phyloP scores from a whole-genome alignment of 164 flowering plant species.

The Aristolochia californica region DNA sequence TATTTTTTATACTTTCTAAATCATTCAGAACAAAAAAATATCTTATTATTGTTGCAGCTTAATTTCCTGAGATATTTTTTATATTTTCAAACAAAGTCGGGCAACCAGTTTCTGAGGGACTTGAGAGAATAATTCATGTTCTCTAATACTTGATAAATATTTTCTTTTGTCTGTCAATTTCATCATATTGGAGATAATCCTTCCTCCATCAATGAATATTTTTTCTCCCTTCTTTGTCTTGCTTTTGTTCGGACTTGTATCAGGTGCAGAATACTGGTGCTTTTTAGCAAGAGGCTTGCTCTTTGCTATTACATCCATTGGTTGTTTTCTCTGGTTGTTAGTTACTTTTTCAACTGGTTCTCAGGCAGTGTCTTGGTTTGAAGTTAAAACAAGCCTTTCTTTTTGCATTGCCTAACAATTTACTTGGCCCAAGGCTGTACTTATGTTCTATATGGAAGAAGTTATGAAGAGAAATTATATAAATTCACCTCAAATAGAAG shows the following conservation, averaged over 20 bases:
- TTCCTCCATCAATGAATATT: too few relatives aligned
- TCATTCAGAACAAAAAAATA: too few relatives aligned
- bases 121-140: too few relatives aligned
- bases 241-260: background rate
- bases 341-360: slow-evolving; percentile 62
- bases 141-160: too few relatives aligned
- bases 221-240: background rate
- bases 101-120: too few relatives aligned
- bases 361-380: slow-evolving; percentile 76
- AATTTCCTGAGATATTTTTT: too few relatives aligned
- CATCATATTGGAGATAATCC: too few relatives aligned
- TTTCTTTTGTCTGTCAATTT: too few relatives aligned
- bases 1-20: background rate
- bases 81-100: too few relatives aligned
- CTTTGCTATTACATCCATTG: slow-evolving; percentile 9
- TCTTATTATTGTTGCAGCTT: too few relatives aligned
- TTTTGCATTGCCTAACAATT: slow-evolving; percentile 47
- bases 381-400: slow-evolving; percentile 78
- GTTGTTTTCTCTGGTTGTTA: slow-evolving; percentile 23
- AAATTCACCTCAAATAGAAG: slow-evolving; percentile 44
- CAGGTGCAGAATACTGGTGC: background rate
- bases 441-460: slow-evolving; percentile 29
- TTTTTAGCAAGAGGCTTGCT: background rate
- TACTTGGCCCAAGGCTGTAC: slow-evolving; percentile 42
- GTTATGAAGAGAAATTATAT: slow-evolving; percentile 46